Evolutionary conservation across 2,329 filamentous ascomycete genomes (phyloP).

Genomic region (Ophiostoma montium): DNA sequence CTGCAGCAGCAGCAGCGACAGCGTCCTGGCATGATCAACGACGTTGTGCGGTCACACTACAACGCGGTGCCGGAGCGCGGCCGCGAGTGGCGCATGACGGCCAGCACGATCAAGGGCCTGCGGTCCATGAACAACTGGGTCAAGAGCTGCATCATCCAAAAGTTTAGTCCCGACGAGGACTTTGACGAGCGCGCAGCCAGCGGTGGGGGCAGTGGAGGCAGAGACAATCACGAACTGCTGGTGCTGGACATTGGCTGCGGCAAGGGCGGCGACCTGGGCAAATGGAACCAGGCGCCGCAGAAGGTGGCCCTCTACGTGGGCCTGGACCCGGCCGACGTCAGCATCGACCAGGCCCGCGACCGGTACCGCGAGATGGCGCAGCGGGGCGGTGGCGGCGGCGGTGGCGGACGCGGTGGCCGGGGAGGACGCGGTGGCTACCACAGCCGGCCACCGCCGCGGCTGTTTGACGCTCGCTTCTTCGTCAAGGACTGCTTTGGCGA

Average conservation of each 20-base stretch:
- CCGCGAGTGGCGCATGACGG: slow-evolving; percentile 85
- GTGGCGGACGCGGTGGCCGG: slow-evolving; percentile 34
- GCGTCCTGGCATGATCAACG: slow-evolving; percentile 50
- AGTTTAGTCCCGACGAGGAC: slow-evolving; percentile 75
- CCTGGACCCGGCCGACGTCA: slow-evolving; percentile 82
- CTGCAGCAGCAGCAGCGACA: slow-evolving; percentile 25
- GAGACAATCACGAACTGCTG: slow-evolving; percentile 49
- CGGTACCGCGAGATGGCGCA: slow-evolving; percentile 62
- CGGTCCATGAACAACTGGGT: slow-evolving; percentile 98
- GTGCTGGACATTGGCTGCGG: slow-evolving; percentile 93
- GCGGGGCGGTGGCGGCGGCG: slow-evolving; percentile 32
- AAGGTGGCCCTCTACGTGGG: slow-evolving; percentile 87
- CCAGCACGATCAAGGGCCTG: slow-evolving; percentile 88
- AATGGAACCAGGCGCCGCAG: slow-evolving; percentile 93
- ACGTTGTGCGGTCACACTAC: slow-evolving; percentile 87
- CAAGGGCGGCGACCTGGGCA: slow-evolving; percentile 87
- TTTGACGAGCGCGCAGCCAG: slow-evolving; percentile 42
- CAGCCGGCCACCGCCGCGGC: slow-evolving; percentile 33
- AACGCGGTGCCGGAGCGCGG: slow-evolving; percentile 90
- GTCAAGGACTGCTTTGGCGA: slow-evolving; percentile 89
- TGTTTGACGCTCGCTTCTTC: slow-evolving; percentile 79
- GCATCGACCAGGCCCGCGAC: slow-evolving; percentile 78
- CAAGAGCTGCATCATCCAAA: slow-evolving; percentile 94
- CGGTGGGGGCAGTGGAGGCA: slow-evolving; percentile 40
- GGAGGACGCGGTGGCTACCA: slow-evolving; percentile 36